Evolutionary conservation across 2,329 filamentous ascomycete species (phyloP).

Genomic region (Beauveria sp.): DNA sequence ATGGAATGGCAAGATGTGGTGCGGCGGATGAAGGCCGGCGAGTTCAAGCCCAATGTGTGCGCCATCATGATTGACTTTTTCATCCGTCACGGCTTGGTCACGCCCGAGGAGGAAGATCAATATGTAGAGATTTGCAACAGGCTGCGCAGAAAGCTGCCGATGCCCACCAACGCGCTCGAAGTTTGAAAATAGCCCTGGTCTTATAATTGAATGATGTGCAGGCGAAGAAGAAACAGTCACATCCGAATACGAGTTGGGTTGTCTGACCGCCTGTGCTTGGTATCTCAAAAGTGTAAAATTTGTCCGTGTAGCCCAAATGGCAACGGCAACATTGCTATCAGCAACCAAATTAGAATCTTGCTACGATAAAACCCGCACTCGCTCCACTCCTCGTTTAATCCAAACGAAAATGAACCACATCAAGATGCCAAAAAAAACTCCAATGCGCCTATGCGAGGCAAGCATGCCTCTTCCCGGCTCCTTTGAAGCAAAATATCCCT

Average conservation of each 20-base stretch:
- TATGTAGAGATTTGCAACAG: slow-evolving; percentile 59
- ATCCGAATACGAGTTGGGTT: background rate
- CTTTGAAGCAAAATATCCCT: slow-evolving; percentile 8
- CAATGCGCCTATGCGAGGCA: slow-evolving; percentile 2
- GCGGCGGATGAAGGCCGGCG: slow-evolving; percentile 51
- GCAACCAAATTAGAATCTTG: slow-evolving; percentile 7
- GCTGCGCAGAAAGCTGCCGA: slow-evolving; percentile 36
- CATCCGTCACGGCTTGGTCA: slow-evolving; percentile 67
- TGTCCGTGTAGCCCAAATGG: slow-evolving; percentile 53
- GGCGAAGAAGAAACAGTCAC: background rate
- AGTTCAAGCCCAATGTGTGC: slow-evolving; percentile 83
- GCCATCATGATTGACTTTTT: slow-evolving; percentile 76
- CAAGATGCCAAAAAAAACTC: slow-evolving; percentile 8
- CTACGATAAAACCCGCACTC: background rate
- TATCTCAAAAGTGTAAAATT: slow-evolving; percentile 2
- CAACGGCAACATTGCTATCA: slow-evolving; percentile 15
- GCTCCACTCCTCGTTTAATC: slow-evolving; percentile 7
- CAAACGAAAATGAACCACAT: background rate
- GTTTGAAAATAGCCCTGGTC: background rate
- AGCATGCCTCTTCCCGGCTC: background rate
- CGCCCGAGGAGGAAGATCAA: slow-evolving; percentile 61
- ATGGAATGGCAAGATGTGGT: slow-evolving; percentile 55
- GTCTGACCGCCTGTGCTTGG: background rate
- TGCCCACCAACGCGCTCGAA: slow-evolving; percentile 21
- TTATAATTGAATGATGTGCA: background rate